Conservation (phyloP, 768 basidiomycete genomes). For the Tremella fuciformis region DNA sequence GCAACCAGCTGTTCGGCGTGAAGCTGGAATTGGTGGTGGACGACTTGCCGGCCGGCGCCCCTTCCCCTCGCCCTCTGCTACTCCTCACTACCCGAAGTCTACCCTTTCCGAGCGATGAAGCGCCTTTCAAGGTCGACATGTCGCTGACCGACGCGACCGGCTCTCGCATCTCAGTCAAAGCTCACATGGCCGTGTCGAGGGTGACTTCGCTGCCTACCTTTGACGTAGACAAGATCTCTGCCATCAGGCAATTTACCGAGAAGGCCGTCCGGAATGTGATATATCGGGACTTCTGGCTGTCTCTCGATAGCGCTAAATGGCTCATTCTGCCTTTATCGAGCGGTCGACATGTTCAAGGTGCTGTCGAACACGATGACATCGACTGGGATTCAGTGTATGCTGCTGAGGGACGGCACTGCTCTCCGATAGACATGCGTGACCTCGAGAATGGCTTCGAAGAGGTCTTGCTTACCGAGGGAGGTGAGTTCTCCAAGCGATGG, state of each 20-base stretch:
- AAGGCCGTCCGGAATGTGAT: slow-evolving; percentile 23
- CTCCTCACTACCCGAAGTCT: slow-evolving; percentile 26
- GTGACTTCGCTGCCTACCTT: slow-evolving; percentile 22
- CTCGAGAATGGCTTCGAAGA: slow-evolving; percentile 6
- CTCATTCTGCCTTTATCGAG: not conserved
- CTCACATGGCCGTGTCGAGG: slow-evolving; percentile 14
- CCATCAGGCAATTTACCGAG: slow-evolving; percentile 21
- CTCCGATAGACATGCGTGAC: slow-evolving; percentile 14
- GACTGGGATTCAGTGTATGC: slow-evolving; percentile 34
- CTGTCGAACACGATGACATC: slow-evolving; percentile 15
- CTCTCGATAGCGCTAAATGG: slow-evolving; percentile 12
- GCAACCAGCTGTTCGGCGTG: too few relatives aligned
- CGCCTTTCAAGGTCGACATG: slow-evolving; percentile 1
- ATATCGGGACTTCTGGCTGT: slow-evolving; percentile 13
- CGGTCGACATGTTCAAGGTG: slow-evolving; percentile 6
- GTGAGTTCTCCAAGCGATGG: slow-evolving; percentile 30
- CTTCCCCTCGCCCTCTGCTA: slow-evolving; percentile 12
- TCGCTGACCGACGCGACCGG: slow-evolving; percentile 4
- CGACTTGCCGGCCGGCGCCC: too few relatives aligned
- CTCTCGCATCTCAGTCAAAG: slow-evolving; percentile 7
- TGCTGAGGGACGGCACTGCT: slow-evolving; percentile 12
- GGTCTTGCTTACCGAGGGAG: slow-evolving; percentile 3
- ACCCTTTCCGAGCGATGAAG: slow-evolving; percentile 10
- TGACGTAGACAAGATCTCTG: slow-evolving; percentile 20
- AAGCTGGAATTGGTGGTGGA: too few relatives aligned